Evolutionary conservation across 306 rosid species (phyloP).

Genomic region (Vigna nakashimae): DNA sequence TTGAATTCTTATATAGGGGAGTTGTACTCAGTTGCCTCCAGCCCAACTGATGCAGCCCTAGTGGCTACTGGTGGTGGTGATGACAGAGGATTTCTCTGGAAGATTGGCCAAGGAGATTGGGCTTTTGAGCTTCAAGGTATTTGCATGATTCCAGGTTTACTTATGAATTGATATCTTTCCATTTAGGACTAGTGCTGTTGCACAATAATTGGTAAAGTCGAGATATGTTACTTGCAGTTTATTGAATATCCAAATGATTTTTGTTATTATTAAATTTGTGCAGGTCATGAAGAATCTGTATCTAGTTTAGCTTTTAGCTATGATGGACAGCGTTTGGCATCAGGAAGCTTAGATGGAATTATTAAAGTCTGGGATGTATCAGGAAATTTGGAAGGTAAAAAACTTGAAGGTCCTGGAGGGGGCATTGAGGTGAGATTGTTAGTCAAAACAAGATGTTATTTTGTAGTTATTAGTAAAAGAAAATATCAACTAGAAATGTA

Average conservation of each 20-base stretch:
- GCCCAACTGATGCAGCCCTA: slow-evolving; percentile 72
- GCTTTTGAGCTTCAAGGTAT: slow-evolving; percentile 80
- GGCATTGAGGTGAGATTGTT: slow-evolving; percentile 66
- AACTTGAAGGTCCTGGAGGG: slow-evolving; percentile 81
- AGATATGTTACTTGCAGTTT: slow-evolving; percentile 19
- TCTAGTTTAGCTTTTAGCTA: slow-evolving; percentile 77
- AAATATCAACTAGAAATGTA: background rate
- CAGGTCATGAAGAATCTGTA: slow-evolving; percentile 85
- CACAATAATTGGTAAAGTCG: slow-evolving; percentile 23
- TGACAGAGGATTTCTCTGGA: slow-evolving; percentile 93
- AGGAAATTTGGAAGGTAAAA: slow-evolving; percentile 54
- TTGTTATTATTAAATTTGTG: slow-evolving; percentile 33
- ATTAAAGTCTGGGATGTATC: slow-evolving; percentile 80
- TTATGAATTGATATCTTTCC: slow-evolving; percentile 14
- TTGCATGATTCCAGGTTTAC: slow-evolving; percentile 25
- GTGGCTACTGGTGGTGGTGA: slow-evolving; percentile 94
- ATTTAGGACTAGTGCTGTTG: background rate
- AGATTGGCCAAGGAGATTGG: slow-evolving; percentile 82
- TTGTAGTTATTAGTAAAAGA: background rate
- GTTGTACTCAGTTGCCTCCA: slow-evolving; percentile 77
- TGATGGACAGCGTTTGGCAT: slow-evolving; percentile 83
- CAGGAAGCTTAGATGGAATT: slow-evolving; percentile 80
- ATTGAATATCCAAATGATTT: background rate
- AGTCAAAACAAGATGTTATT: background rate
- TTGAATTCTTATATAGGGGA: slow-evolving; percentile 61